phyloP scores from a whole-genome alignment of 148 eudicot genomes.

The Pouteria glomerata region DNA sequence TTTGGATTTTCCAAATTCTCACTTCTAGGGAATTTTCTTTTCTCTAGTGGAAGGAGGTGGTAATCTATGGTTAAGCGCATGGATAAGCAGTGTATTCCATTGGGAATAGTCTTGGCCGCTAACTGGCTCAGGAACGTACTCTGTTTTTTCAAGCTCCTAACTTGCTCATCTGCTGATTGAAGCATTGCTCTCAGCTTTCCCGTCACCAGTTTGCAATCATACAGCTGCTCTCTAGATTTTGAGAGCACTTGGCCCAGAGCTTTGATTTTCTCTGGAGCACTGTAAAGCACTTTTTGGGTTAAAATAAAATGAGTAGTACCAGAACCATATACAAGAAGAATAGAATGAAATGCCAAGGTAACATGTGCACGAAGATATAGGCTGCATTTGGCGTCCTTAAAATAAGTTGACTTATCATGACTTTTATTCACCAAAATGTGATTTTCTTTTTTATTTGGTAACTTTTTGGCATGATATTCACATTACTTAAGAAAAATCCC shows the following conservation, averaged over 20 bases:
- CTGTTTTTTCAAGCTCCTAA: slow-evolving; percentile 81
- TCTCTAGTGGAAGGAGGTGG: slow-evolving; percentile 64
- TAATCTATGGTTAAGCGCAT: slow-evolving; percentile 90
- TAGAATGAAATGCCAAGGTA: not conserved
- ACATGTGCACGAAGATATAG: not conserved
- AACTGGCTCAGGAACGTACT: slow-evolving; percentile 88
- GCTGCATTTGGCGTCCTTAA: no score
- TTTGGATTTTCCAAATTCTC: slow-evolving; percentile 73
- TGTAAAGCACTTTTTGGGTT: slow-evolving; percentile 16
- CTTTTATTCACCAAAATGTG: no score
- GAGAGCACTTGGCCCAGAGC: slow-evolving; percentile 75
- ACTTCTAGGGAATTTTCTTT: slow-evolving; percentile 66
- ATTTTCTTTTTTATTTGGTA: no score
- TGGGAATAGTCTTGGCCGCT: slow-evolving; percentile 89
- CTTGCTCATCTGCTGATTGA: slow-evolving; percentile 94
- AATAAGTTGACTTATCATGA: no score
- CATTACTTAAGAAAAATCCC: no score
- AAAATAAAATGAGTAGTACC: not conserved
- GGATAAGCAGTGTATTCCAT: slow-evolving; percentile 86
- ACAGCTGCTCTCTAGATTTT: slow-evolving; percentile 73
- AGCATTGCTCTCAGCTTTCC: slow-evolving; percentile 91
- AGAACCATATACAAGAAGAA: not conserved
- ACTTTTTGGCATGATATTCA: no score
- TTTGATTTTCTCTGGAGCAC: slow-evolving; percentile 71
- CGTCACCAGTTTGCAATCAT: slow-evolving; percentile 78